phyloP scores from a whole-genome alignment of 2,329 filamentous ascomycete species.

The Pezizomycotina sp. region DNA sequence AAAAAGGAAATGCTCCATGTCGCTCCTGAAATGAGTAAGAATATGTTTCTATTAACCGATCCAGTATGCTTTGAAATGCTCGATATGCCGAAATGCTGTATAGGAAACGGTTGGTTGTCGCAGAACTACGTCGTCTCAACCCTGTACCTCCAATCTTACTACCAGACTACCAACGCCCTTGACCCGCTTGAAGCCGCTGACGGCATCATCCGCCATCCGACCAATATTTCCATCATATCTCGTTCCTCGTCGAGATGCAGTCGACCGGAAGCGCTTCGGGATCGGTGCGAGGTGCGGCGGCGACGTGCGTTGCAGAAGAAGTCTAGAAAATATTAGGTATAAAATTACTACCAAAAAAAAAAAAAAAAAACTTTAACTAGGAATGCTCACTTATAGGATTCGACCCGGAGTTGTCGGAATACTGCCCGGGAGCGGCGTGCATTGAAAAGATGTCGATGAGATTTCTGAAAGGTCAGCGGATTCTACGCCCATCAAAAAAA shows the following conservation, averaged over 20 bases:
- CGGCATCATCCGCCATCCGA: slow-evolving; percentile 19
- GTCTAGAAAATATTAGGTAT: no score
- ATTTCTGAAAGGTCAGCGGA: slow-evolving; percentile 10
- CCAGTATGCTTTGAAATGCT: no score
- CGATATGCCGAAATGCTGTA: no score
- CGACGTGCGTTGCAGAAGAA: slow-evolving; percentile 15
- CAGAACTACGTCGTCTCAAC: no score
- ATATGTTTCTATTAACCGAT: no score
- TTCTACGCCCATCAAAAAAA: no score
- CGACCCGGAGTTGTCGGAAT: slow-evolving; percentile 17
- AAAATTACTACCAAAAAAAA: no score
- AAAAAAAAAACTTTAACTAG: no score
- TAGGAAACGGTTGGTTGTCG: no score
- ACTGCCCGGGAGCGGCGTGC: slow-evolving; percentile 10
- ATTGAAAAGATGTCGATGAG: slow-evolving; percentile 19
- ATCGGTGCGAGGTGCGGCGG: slow-evolving; percentile 16
- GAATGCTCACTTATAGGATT: slow-evolving; percentile 18
- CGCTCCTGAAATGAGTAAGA: no score
- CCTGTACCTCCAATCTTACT: slow-evolving; percentile 17
- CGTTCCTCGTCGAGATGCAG: slow-evolving; percentile 18
- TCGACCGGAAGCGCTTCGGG: slow-evolving; percentile 17
- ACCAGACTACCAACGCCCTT: slow-evolving; percentile 18
- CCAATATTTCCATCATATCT: slow-evolving; percentile 18
- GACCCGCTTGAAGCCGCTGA: slow-evolving; percentile 16
- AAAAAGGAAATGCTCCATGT: no score